phyloP scores from a whole-genome alignment of 148 eudicot genomes.

The Bassia scoparia region DNA sequence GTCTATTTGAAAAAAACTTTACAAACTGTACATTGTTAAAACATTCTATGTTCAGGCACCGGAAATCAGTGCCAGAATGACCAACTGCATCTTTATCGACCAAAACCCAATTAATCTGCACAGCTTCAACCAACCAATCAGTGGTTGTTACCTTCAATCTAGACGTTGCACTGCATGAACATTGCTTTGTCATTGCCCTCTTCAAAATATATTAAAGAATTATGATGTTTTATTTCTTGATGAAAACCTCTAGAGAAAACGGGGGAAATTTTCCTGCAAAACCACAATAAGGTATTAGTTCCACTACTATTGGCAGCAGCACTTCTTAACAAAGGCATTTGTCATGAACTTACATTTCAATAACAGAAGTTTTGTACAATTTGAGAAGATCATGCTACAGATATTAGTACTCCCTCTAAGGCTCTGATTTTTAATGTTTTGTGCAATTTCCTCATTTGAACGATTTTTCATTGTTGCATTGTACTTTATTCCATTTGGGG shows the following conservation, averaged over 20 bases:
- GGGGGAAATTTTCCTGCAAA: conserved; percentile 50
- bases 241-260: conserved; percentile 62
- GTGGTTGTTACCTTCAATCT: conserved; percentile 2
- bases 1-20: conserved; percentile 10
- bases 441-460: too few species aligned
- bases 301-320: background rate
- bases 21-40: conserved; percentile 25
- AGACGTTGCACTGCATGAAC: background rate
- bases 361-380: too few species aligned
- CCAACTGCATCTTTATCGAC: conserved; percentile 5
- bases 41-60: conserved; percentile 10
- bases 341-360: background rate
- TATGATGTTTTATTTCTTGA: conserved; percentile 40
- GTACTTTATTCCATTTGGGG: too few species aligned
- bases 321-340: background rate
- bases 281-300: conserved; percentile 4
- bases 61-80: background rate
- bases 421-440: too few species aligned
- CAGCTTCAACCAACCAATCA: conserved; percentile 2
- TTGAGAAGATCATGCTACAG: too few species aligned
- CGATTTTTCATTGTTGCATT: too few species aligned
- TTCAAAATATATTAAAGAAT: background rate
- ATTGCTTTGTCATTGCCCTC: conserved; percentile 11
- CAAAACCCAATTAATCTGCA: conserved; percentile 7
- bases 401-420: too few species aligned